Base-by-base conservation (phyloP, 805 yeast species). In the Suhomyces kilbournensis region DNA sequence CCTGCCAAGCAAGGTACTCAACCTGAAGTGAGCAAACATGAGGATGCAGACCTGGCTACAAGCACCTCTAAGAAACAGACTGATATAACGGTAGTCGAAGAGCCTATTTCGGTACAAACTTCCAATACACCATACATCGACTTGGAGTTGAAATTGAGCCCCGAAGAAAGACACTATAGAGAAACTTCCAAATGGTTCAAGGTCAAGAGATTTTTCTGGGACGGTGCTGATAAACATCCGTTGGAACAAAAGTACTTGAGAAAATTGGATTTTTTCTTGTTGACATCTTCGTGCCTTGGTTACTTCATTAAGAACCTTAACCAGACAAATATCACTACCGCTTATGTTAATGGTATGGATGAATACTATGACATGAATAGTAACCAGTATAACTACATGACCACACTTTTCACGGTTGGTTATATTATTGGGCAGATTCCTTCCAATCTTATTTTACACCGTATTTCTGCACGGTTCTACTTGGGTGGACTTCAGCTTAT, bases 381-480 rank as follows among this genome's bases (percentile, higher is more conserved):
- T 19, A 74, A 72, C 51, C 78, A 80, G 53, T 75, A 73, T 55
- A 79, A 80, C 58, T 72, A 73, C 52, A 56, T 78, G 61, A 61
- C 66, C 4, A 71, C 83, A 0, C 55, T 72, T 26, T 79, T 76
- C 75, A 74, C 82, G 0, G 77, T 77, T 19, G 84, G 84, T n/a
- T 80, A 80, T 52, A 75, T 79, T 47, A 56, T 81, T 30, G 82
- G 82, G 34, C 81, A 77, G 53, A 69, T 80, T 30, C 84, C 84
- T 9, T 71, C 81, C 0, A 75, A 75, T 49, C 66, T 70, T 61
- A 58, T 80, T 12, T 59, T 78, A 48, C 77, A 74, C 57, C 63
- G 70, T 48, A 60, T 75, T 7, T 62, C 76, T 6, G 77, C 80
- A 12, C 60, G 80, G 43, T 74, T 65, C 53, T 78, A 74, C 54